Base-by-base conservation (phyloP, 805 yeast genomes). In the Candida pseudofarinosa region DNA sequence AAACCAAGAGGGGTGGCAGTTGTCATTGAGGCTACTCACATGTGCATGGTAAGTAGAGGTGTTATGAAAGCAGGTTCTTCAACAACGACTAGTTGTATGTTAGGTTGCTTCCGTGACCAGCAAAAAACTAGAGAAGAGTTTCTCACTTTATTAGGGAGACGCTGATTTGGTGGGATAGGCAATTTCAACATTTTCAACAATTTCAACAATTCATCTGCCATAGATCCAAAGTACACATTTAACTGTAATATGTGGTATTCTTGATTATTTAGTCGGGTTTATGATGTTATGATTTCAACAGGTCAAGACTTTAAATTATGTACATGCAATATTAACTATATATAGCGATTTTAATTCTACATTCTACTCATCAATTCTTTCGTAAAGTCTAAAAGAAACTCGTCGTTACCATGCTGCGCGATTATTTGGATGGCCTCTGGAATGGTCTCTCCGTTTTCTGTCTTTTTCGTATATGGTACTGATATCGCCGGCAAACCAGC, bases 41-140 rank as follows among this genome's bases (percentile, higher is more conserved):
- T 93, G 99, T 93, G 99, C 65, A 93, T 93, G 99, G 98, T 91
- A 19, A 88, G 95, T 62, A 79, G 99, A 60, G 99, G 99, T 43
- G 88, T 93, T 19, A 97, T 93, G 64, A 93, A 93, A 65, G 81
- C 96, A 0, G 97, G 98, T 1, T 85, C 96, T 15, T 77, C 86
- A 15, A 93, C 99, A 2, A 82, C 89, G 28, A 93, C 99, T 15
- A 87, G 96, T 56, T 91, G 98, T 60, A 91, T 93, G 97, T 76
- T 93, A 54, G 99, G 99, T 7, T 86, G 96, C 52, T 93, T 93
- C 74, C 78, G 97, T 58, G 85, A 83, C 43, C 88, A 88, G 35
- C 97, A 90, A 63, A 88, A 88, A 73, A 93, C 99, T 2, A 80
- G 99, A 59, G 99, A 93, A 59, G 99, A 93, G 66, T 93, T 93